phyloP scores from a whole-genome alignment of 2,329 filamentous ascomycete species.

The Botryotinia narcissicola region DNA sequence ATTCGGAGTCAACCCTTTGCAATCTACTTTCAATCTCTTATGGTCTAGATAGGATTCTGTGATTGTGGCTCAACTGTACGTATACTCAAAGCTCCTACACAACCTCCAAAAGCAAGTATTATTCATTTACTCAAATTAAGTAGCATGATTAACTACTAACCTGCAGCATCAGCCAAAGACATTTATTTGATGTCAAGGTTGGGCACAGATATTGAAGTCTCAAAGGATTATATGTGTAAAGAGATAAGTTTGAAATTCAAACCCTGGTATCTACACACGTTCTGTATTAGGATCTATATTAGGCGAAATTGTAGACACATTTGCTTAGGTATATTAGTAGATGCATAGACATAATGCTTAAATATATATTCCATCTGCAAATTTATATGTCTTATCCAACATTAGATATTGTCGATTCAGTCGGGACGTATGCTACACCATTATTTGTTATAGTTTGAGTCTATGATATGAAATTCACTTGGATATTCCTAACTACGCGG shows the following conservation, averaged over 20 bases:
- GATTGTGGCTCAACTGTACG: not conserved
- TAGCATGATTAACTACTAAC: not conserved
- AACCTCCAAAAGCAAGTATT: too few relatives aligned
- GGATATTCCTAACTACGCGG: not conserved
- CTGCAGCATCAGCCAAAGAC: not conserved
- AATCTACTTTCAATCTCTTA: not conserved
- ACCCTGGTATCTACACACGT: not conserved
- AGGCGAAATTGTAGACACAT: not conserved
- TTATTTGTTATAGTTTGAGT: not conserved
- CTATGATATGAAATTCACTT: not conserved
- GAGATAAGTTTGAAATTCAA: not conserved
- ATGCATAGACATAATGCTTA: not conserved
- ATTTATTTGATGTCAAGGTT: not conserved
- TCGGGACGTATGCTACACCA: fast-evolving
- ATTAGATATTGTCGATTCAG: not conserved
- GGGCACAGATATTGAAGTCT: not conserved
- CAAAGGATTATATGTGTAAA: not conserved
- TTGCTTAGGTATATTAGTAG: not conserved
- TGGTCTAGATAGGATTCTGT: not conserved
- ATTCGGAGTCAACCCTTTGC: not conserved
- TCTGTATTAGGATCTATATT: not conserved
- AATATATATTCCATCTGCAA: not conserved
- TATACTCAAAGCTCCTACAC: too few relatives aligned
- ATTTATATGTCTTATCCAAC: not conserved
- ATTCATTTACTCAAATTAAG: not conserved